A percentile compares a stretch with the other conserved stretches of the same genome.
phyloP scores from a whole-genome alignment of 257 asterid genomes.

The Fraxinus excelsior region DNA sequence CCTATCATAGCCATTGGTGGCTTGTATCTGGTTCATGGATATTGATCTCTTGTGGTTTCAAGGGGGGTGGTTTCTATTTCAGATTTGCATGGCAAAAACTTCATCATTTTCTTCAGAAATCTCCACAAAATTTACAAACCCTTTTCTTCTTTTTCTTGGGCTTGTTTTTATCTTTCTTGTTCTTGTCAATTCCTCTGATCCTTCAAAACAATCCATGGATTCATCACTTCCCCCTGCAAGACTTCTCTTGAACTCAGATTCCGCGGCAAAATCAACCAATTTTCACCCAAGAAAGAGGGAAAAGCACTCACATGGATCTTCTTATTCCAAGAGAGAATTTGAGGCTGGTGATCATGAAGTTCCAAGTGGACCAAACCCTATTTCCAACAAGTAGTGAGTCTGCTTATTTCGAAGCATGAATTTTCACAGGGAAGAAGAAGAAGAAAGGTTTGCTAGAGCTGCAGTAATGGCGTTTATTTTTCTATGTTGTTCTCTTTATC shows the following conservation, averaged over 20 bases:
- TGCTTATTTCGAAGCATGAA: background rate
- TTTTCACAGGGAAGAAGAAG: background rate
- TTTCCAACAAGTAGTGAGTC: conserved; percentile 52
- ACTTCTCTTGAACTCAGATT: conserved; percentile 11
- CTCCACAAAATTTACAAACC: conserved; percentile 13
- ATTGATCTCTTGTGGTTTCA: conserved; percentile 26
- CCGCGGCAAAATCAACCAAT: background rate
- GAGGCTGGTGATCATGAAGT: conserved; percentile 61
- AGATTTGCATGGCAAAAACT: conserved; percentile 38
- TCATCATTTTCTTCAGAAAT: conserved; percentile 17
- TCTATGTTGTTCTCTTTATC: background rate
- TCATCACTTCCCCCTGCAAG: conserved; percentile 10
- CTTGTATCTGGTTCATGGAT: conserved; percentile 27
- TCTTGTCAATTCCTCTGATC: conserved; percentile 28
- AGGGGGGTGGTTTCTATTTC: conserved; percentile 24
- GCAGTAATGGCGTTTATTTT: conserved; percentile 15
- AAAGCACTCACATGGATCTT: background rate
- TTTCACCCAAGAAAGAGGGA: conserved; percentile 19
- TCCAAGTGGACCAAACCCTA: conserved; percentile 82
- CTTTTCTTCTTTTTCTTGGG: conserved; percentile 22
- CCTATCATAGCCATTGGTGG: background rate
- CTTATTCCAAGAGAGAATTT: conserved; percentile 34
- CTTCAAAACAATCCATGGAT: conserved; percentile 15
- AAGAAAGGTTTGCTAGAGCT: background rate
- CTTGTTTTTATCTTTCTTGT: conserved; percentile 29